These are phyloP conservation scores for Acrodontium crateriforme DNA, from an alignment of 2,329 filamentous ascomycete species.

Conservation along the genomic window DNA sequence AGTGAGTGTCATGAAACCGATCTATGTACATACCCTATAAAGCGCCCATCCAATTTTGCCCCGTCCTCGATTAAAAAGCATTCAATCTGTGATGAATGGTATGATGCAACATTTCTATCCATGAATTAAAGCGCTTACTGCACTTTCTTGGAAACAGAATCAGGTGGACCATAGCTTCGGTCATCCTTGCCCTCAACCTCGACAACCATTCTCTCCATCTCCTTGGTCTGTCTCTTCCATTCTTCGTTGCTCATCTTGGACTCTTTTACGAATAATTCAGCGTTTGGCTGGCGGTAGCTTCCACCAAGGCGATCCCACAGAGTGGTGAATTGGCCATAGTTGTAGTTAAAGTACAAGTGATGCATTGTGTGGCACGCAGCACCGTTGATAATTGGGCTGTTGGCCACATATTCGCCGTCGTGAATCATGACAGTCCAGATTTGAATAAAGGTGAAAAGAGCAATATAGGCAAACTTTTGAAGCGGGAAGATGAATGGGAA, in stretches of 20 bases:
- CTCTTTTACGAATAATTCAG: constrained; percentile 71
- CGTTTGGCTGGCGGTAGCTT: constrained; percentile 75
- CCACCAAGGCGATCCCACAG: constrained; percentile 79
- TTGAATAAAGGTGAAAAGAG: constrained; percentile 83
- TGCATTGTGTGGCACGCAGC: constrained; percentile 90
- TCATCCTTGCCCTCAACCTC: constrained; percentile 52
- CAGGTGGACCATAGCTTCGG: constrained; percentile 26
- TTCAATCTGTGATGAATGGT: no score
- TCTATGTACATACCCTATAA: no score
- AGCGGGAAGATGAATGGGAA: constrained; percentile 89
- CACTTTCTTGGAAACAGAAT: constrained; percentile 28
- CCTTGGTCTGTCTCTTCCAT: constrained; percentile 63
- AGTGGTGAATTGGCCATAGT: constrained; percentile 90
- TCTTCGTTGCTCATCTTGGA: constrained; percentile 70
- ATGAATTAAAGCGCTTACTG: no score
- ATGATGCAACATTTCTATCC: no score
- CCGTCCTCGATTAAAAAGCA: no score
- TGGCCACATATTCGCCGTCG: constrained; percentile 85
- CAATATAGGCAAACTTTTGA: constrained; percentile 78
- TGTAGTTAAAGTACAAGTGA: constrained; percentile 77
- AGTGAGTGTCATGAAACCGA: no score
- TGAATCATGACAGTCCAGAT: constrained; percentile 95
- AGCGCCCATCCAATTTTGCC: no score
- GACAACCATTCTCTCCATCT: constrained; percentile 63
- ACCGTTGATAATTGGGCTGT: constrained; percentile 84